Conservation (phyloP, 208 protist genomes). For the Leishmania major region DNA sequence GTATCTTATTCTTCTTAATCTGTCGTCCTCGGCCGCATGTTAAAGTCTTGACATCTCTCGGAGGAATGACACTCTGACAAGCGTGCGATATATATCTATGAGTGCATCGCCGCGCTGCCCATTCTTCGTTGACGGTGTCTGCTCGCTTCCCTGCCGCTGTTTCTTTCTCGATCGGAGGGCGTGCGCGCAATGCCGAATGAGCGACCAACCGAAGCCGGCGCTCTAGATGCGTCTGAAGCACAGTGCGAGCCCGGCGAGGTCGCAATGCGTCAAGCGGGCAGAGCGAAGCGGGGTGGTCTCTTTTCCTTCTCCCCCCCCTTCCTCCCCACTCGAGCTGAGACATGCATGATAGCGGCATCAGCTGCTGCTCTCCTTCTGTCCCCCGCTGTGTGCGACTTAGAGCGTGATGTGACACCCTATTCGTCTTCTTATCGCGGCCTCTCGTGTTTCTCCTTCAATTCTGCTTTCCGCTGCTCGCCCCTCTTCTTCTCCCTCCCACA, state of each 20-base stretch:
- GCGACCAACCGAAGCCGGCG: neutral
- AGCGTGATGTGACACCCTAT: neutral
- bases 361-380: neutral
- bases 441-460: neutral
- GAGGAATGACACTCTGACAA: neutral
- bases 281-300: neutral
- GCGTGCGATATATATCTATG: neutral
- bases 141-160: neutral
- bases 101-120: neutral
- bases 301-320: neutral
- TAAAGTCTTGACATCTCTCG: neutral
- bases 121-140: neutral
- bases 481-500: neutral
- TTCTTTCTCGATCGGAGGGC: neutral
- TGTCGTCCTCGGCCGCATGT: neutral
- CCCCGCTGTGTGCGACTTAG: neutral
- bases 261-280: neutral
- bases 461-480: too few relatives aligned
- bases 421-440: neutral
- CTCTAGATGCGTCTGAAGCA: neutral
- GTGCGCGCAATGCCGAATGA: neutral
- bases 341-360: neutral
- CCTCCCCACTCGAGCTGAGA: too few relatives aligned
- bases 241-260: neutral
- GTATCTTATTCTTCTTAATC: neutral